Evolutionary conservation across 2,329 filamentous ascomycete species (phyloP).

Genomic region (Pleurostoma richardsiae): DNA sequence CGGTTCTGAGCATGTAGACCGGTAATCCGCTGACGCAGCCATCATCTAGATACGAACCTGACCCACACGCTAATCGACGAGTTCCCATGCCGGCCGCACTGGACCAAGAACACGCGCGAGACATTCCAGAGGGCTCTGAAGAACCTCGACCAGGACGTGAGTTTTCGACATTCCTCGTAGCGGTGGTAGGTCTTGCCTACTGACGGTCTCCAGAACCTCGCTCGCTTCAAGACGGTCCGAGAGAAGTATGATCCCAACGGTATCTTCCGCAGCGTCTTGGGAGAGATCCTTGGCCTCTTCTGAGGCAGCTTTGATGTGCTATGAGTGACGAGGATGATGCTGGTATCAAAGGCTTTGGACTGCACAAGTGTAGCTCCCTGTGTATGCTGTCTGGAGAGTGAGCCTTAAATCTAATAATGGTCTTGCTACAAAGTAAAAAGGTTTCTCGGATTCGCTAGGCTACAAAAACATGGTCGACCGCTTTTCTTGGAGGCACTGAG

Average conservation of each 20-base stretch:
- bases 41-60: slow-evolving; percentile 30
- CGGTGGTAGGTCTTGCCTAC: not conserved
- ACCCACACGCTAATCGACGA: slow-evolving; percentile 40
- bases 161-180: slow-evolving; percentile 4
- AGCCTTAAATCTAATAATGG: too few relatives aligned
- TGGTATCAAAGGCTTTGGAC: too few relatives aligned
- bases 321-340: too few relatives aligned
- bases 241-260: slow-evolving; percentile 43
- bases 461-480: too few relatives aligned
- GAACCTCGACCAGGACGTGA: slow-evolving; percentile 39
- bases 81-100: slow-evolving; percentile 46
- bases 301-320: slow-evolving; percentile 2
- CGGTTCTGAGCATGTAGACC: too few relatives aligned
- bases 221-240: slow-evolving; percentile 40
- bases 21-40: not conserved
- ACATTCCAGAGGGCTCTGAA: slow-evolving; percentile 37
- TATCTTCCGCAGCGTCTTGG: slow-evolving; percentile 40
- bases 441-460: too few relatives aligned
- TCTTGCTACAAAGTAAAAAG: too few relatives aligned
- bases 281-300: slow-evolving; percentile 43
- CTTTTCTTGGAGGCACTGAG: too few relatives aligned
- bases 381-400: too few relatives aligned
- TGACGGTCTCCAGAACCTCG: slow-evolving; percentile 24
- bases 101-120: slow-evolving; percentile 48
- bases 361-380: too few relatives aligned